phyloP scores from a whole-genome alignment of 148 eudicot genomes.

The Arctostaphylos glauca region DNA sequence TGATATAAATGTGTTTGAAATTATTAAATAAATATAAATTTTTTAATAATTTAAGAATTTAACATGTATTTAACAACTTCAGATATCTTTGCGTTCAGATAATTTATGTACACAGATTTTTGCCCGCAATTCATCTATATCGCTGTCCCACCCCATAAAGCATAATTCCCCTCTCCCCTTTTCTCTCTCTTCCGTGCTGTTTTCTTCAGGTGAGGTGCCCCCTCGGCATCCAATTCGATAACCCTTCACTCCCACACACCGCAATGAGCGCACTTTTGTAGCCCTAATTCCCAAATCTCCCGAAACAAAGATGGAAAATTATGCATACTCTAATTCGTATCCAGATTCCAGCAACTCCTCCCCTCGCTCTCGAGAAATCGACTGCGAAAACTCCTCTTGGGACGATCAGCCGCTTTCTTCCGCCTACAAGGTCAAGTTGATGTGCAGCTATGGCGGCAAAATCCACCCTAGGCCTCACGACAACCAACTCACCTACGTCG shows the following conservation, averaged over 20 bases:
- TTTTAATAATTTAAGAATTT: too few relatives aligned
- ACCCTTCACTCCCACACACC: background rate
- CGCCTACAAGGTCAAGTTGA: conserved; percentile 46
- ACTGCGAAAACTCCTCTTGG: conserved; percentile 40
- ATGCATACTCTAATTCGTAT: conserved; percentile 31
- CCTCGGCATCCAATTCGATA: background rate
- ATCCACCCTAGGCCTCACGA: conserved; percentile 66
- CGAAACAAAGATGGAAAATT: conserved; percentile 36
- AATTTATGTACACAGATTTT: too few relatives aligned
- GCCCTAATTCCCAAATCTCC: background rate
- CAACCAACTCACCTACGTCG: conserved; percentile 53
- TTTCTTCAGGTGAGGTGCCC: background rate
- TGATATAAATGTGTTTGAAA: too few relatives aligned
- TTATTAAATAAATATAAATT: too few relatives aligned
- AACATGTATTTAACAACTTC: too few relatives aligned
- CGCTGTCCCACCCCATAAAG: background rate
- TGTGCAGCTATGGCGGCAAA: conserved; percentile 65
- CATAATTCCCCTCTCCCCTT: background rate
- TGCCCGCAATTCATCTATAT: background rate
- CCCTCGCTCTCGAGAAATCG: conserved; percentile 58
- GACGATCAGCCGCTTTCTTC: conserved; percentile 19
- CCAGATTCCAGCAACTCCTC: conserved; percentile 64
- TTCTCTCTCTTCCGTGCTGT: too few relatives aligned
- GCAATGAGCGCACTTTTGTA: background rate
- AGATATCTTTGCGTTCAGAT: too few relatives aligned